Evolutionary conservation across 768 basidiomycete species (phyloP).

Genomic region (Amanita inopinata): DNA sequence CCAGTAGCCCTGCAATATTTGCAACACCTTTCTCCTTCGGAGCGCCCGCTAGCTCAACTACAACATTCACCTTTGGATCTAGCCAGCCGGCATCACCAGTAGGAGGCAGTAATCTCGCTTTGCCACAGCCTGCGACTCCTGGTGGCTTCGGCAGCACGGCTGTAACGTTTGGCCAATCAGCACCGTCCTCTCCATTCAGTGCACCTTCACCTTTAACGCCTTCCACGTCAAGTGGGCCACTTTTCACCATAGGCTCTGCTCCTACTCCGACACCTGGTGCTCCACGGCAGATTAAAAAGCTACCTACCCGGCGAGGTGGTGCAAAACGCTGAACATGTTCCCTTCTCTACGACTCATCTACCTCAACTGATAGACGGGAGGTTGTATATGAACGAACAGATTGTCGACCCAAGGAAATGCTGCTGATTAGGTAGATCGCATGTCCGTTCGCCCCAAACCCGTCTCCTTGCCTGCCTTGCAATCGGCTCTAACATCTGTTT

Average conservation of each 20-base stretch:
- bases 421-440: no score
- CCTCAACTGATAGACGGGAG: no score
- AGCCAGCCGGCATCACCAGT: slow-evolving; percentile 55
- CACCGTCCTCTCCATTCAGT: slow-evolving; percentile 38
- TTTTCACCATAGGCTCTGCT: slow-evolving; percentile 57
- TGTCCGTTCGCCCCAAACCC: no score
- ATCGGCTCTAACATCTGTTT: no score
- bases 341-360: neutral
- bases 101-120: slow-evolving; percentile 22
- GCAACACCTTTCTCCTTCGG: slow-evolving; percentile 41
- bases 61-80: slow-evolving; percentile 42
- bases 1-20: slow-evolving; percentile 28
- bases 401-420: no score
- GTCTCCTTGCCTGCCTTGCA: no score
- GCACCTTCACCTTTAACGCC: slow-evolving; percentile 25
- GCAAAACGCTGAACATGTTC: slow-evolving; percentile 24
- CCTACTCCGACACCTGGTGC: slow-evolving; percentile 29
- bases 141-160: slow-evolving; percentile 30
- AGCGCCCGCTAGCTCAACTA: slow-evolving; percentile 23
- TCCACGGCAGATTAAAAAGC: slow-evolving; percentile 40
- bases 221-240: slow-evolving; percentile 26
- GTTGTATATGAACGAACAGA: no score
- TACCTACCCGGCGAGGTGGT: slow-evolving; percentile 38
- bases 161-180: slow-evolving; percentile 27
- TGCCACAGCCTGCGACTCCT: slow-evolving; percentile 28